Evolutionary conservation across 116 monocot genomes (phyloP), one percentile per base, ranked within the genome.

Genomic region (Phalaenopsis hybrid): DNA sequence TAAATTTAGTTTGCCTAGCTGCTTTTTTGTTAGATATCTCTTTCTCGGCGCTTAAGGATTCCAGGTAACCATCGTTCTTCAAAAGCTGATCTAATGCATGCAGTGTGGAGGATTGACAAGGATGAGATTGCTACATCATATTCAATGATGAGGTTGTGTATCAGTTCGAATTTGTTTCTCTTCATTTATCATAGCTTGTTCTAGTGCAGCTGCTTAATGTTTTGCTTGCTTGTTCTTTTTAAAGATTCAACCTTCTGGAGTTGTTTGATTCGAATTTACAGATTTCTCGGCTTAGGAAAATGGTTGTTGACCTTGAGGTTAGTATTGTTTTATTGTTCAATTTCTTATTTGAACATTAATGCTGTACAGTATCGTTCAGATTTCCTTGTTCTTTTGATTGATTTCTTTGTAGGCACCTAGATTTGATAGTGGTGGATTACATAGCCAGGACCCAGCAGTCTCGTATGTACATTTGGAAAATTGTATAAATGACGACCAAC

Each of bases 281-380:
- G 10, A 87, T 85, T 82, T 82, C 81, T 68, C 95, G 85, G 82
- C 86, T 95, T 8, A 84, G 92, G 58, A 93, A 89, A 87, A 81
- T 93, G 82, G 82, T 98, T 79, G 95, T 98, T 79, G 95, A 95
- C 77, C 95, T 98, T 82, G 89, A 98, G 95, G 98, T 93, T 18
- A 81, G 81, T 74, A 48, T 68, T 72, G n/a, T 81, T 75, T 16
- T 73, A 57, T 48, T 37, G 9, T 51, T 20, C 44, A 4, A 80
- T 75, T 77, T 1, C 21, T 23, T 41, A 25, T 63, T 23, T 70
- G 21, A 44, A 80, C 33, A 2, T n/a, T 73, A 9, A 25, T 79
- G 8, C 45, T 25, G 31, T 57, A 37, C 18, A 12, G 75, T 76
- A 50, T 55, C 44, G 6, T 44, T 50, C 45, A 15, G 46, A 52